Conservation (phyloP, 352 stramenopile species). For the Elongisporangium prolatum region DNA sequence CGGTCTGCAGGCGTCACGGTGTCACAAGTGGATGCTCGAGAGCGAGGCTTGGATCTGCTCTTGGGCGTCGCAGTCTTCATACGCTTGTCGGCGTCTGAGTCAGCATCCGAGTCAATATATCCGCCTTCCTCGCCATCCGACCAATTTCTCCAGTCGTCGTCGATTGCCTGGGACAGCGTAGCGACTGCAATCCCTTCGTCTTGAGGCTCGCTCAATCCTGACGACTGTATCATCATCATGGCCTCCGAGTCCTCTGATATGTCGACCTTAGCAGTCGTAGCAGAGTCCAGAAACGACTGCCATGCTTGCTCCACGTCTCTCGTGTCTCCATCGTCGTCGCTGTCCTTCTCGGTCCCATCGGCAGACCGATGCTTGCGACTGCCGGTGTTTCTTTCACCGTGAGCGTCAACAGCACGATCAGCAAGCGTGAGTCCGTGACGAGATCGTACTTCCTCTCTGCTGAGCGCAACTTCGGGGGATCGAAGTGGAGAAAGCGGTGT, state of each 20-base stretch:
- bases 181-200: slow-evolving; percentile 2
- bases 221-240: slow-evolving; percentile 5
- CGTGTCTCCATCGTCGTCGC: slow-evolving; percentile 48
- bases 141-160: slow-evolving; percentile 27
- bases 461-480: not conserved
- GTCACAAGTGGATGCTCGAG: not conserved
- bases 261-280: slow-evolving; percentile 10
- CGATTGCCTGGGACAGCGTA: not conserved
- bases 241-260: not conserved
- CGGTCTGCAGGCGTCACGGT: not conserved
- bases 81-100: slow-evolving; percentile 2
- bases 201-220: slow-evolving; percentile 7
- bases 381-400: not conserved
- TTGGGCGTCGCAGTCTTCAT: not conserved
- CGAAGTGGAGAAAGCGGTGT: not conserved
- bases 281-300: slow-evolving; percentile 52
- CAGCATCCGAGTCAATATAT: slow-evolving; percentile 2
- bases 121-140: slow-evolving; percentile 14
- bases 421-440: not conserved
- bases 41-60: not conserved
- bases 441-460: slow-evolving; percentile 3
- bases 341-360: not conserved
- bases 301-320: slow-evolving; percentile 56
- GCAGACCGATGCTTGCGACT: not conserved
- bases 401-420: not conserved